Evolutionary conservation across 163 green algal species (phyloP), one percentile per base, ranked within the genome.

Genomic region (Coccomyxa subellipsoidea): DNA sequence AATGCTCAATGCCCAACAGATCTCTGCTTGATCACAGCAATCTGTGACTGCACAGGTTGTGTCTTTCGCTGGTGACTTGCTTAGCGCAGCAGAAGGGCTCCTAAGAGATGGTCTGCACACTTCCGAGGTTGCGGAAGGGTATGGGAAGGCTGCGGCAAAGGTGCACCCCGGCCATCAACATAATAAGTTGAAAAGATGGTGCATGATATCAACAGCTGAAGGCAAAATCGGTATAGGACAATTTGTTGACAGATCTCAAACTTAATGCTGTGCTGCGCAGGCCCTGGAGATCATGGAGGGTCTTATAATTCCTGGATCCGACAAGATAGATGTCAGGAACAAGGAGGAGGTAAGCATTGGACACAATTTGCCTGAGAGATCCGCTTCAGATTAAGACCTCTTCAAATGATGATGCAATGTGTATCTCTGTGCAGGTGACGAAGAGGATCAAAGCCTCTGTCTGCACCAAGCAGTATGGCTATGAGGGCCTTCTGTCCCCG

Each of bases 91-190:
- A 23, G 97, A 99, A 86, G 85, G 86, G 37, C 88, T 99, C 54
- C 90, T 99, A 69, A 87, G 91, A 0, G 95, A 98, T 76, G 97
- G 97, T 8, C 87, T 99, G 79, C 95, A 98, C 83, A 93, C 96
- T 0, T 88, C 90, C 10, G 97, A 99, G 83, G 94, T 99, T 76
- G 95, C 95, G 37, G 96, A 98, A 35, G 97, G 97, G 32, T 99
- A 99, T 84, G 84, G 88, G 72, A 95, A 95, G 72, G 96, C 97
- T 27, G 87, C 80, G 82, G 77, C 32, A 34, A 87, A 81, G 88
- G 87, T 76, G 69, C 76, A 80, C 71, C 77, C 40, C 72, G n/a
- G n/a, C n/a, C n/a, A n/a, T n/a, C n/a, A n/a, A n/a, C n/a, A n/a
- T n/a, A n/a, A n/a, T n/a, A n/a, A n/a, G n/a, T n/a, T n/a, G n/a